Percentiles rank a stretch among this genome's conserved stretches.
phyloP scores from a whole-genome alignment of 2,329 filamentous ascomycete genomes.

The Amesomyces nigricolor region DNA sequence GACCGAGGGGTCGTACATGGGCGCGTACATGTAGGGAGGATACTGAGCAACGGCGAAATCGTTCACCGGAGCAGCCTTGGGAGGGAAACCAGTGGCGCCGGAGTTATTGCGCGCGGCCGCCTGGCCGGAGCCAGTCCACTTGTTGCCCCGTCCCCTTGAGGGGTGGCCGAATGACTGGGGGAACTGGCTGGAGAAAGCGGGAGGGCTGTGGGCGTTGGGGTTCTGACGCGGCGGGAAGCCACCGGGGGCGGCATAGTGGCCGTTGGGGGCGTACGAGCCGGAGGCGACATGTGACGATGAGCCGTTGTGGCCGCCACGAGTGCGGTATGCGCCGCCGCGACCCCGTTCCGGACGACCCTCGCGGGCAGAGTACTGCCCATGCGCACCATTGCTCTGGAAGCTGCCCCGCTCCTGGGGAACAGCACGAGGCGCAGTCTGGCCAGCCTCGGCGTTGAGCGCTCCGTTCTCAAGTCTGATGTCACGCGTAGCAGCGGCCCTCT shows the following conservation, averaged over 20 bases:
- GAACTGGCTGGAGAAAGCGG: constrained; percentile 35
- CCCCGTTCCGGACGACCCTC: constrained; percentile 34
- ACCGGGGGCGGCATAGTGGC: constrained; percentile 29
- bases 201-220: constrained; percentile 39
- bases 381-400: constrained; percentile 18
- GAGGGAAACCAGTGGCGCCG: constrained; percentile 19
- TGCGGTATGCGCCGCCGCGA: constrained; percentile 42
- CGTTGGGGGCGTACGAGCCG: constrained; percentile 34
- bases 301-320: constrained; percentile 41
- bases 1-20: constrained; percentile 27
- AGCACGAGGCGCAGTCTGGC: constrained; percentile 3
- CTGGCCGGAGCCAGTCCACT: constrained; percentile 19
- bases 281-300: constrained; percentile 32
- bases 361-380: constrained; percentile 27
- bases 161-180: constrained; percentile 19
- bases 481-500: constrained; percentile 20
- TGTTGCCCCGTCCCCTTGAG: constrained; percentile 23
- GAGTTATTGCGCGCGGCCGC: constrained; percentile 17
- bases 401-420: constrained; percentile 20
- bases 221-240: constrained; percentile 31
- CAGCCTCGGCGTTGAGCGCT: constrained; percentile 14
- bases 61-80: constrained; percentile 34
- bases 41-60: constrained; percentile 45
- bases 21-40: constrained; percentile 44
- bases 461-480: constrained; percentile 24